These are phyloP conservation scores for Petunia hybrid DNA, from an alignment of 305 asterid species.

Conservation along the genomic window DNA sequence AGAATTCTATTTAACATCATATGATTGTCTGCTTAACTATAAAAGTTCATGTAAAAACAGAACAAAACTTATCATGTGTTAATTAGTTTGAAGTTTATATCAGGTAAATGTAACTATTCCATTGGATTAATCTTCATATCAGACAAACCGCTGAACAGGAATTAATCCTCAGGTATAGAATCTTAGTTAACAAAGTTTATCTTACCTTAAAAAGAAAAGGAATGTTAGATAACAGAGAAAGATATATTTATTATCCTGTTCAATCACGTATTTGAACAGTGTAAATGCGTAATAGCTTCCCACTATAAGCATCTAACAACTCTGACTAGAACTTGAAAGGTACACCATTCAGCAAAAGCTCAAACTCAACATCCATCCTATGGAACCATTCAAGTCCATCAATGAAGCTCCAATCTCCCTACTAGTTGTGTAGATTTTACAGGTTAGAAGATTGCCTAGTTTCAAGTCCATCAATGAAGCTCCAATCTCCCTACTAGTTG, in stretches of 20 bases:
- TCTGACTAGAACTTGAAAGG: too few species aligned
- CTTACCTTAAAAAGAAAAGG: too few species aligned
- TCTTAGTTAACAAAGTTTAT: not conserved
- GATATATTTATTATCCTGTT: slow-evolving; percentile 19
- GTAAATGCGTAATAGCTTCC: not conserved
- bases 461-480: too few species aligned
- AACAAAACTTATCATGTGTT: not conserved
- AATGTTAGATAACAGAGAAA: not conserved
- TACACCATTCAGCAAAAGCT: too few species aligned
- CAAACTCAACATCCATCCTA: too few species aligned
- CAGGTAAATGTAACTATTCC: not conserved
- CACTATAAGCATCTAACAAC: not conserved
- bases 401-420: too few species aligned
- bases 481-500: too few species aligned
- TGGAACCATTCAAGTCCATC: too few species aligned
- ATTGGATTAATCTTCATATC: not conserved
- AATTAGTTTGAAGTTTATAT: not conserved
- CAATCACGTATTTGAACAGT: not conserved
- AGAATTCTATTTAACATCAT: not conserved
- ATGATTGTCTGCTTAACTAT: not conserved
- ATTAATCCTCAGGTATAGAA: not conserved
- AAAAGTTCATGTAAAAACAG: not conserved
- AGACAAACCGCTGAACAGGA: not conserved
- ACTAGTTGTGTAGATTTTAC: too few species aligned
- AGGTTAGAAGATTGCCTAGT: too few species aligned